Evolutionary conservation across 2,329 filamentous ascomycete species (phyloP), one percentile per base, ranked within the genome.

Genomic region (Xylaria sp.): DNA sequence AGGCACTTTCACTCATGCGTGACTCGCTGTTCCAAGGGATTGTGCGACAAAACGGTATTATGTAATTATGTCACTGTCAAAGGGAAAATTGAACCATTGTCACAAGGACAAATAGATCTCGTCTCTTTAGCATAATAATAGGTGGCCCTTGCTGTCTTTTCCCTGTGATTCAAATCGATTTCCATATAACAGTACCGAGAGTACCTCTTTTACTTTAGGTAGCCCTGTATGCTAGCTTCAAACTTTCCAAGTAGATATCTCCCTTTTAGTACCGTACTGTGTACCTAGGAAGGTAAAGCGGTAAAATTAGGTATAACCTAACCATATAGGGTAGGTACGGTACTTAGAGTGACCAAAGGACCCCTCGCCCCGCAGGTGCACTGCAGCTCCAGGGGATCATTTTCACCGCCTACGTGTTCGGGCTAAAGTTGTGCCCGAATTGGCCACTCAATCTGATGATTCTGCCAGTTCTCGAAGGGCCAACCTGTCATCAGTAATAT

Each of bases 391-490:
- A n/a, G 31, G 47, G n/a, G 33, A 2, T 19, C 17, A 4, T 38
- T 37, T 43, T 62, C 50, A 68, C 66, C 66, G 66, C 66, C 66
- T 60, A 15, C 57, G 49, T 33, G 17, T 17, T 9, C 17, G 28
- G 42, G 23, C 28, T 43, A 49, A 42, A 17, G 52, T n/a, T 28
- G n/a, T 51, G 2, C 63, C 62, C 46, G 40, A 63, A 50, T 28
- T 25, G 40, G 60, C 19, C 42, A 57, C 33, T 52, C 46, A n/a
- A 52, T 57, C 62, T 47, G 61, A 64, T 68, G 65, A 72, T 74
- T 73, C 72, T 73, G 72, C 71, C 70, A 59, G 28, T 42, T 38
- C 33, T 46, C 25, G 46, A 71, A 69, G 54, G 61, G 69, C 68
- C 69, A 71, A n/a, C 65, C 68, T 71, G 68, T 71, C 69, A 71